Evolutionary conservation across 192 early-diverging fungal genomes (phyloP).

Genomic region (Dissophora ornata): DNA sequence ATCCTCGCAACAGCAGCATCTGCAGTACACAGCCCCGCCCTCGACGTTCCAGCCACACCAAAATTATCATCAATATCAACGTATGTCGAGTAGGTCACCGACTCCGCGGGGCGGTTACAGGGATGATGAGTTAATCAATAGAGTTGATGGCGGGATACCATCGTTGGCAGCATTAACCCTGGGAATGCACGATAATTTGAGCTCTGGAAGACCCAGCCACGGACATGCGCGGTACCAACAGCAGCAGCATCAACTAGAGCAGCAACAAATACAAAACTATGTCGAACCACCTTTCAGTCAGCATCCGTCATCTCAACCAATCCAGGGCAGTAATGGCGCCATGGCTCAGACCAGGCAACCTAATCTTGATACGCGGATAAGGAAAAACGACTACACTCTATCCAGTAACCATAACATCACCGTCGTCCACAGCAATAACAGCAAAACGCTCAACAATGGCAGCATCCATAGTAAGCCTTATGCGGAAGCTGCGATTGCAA

Average conservation of each 20-base stretch:
- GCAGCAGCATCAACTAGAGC: constrained; percentile 5
- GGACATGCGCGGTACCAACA: constrained; percentile 4
- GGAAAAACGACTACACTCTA: constrained; percentile 3
- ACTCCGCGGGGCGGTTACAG: constrained; percentile 19
- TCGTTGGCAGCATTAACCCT: background rate
- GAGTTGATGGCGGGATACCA: background rate
- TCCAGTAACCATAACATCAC: background rate
- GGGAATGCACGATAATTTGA: background rate
- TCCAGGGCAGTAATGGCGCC: background rate
- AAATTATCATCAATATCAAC: constrained; percentile 4
- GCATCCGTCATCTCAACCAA: background rate
- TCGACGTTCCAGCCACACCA: background rate
- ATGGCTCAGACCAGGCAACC: constrained; percentile 1
- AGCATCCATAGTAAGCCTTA: background rate
- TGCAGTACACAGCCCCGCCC: background rate
- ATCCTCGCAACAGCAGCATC: background rate
- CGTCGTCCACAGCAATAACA: background rate
- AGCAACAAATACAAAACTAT: background rate
- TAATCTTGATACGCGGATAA: background rate
- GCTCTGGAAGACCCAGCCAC: background rate
- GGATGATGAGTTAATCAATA: constrained; percentile 6
- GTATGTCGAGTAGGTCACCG: constrained; percentile 13
- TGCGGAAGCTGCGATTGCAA: background rate
- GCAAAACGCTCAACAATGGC: background rate
- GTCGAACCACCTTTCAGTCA: background rate